These are phyloP conservation scores for Lentinula aciculospora DNA, from an alignment of 768 basidiomycete species.

Conservation along the genomic window DNA sequence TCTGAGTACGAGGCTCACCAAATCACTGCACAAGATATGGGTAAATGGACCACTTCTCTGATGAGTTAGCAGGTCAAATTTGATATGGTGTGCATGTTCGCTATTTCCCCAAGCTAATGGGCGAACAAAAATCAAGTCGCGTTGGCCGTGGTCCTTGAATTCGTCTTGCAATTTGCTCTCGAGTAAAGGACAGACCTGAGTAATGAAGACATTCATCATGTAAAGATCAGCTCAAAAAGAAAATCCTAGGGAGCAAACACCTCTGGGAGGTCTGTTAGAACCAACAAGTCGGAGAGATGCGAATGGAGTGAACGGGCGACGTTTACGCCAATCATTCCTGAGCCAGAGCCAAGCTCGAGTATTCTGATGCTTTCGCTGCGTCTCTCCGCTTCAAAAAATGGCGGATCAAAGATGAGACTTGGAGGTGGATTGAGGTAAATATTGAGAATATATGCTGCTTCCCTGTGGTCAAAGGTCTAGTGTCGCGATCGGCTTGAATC, in stretches of 20 bases:
- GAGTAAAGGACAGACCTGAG: conserved; percentile 45
- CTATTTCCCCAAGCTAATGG: conserved; percentile 70
- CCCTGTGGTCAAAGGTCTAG: conserved; percentile 38
- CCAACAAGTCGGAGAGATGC: conserved; percentile 34
- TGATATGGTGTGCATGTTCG: conserved; percentile 34
- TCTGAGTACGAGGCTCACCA: conserved; percentile 43
- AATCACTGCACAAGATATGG: conserved; percentile 79
- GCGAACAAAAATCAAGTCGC: conserved; percentile 33
- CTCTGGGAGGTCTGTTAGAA: conserved; percentile 76
- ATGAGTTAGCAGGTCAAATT: conserved; percentile 27
- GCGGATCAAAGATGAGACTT: conserved; percentile 48
- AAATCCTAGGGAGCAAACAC: conserved; percentile 29
- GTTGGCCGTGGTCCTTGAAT: neutral
- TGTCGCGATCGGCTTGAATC: conserved; percentile 15
- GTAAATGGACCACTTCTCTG: conserved; percentile 26
- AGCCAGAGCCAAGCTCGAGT: conserved; percentile 80
- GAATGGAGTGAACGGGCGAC: conserved; percentile 29
- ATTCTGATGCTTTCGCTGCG: conserved; percentile 21
- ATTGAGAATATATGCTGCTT: conserved; percentile 60
- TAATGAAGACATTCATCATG: neutral
- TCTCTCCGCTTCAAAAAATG: conserved; percentile 26
- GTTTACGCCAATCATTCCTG: conserved; percentile 51
- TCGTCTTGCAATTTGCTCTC: conserved; percentile 27
- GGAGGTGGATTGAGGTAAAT: conserved; percentile 42
- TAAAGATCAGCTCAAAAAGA: neutral